These are phyloP conservation scores for Elasticomyces elasticus DNA, from an alignment of 495 filamentous ascomycete genomes.

Conservation along the genomic window DNA sequence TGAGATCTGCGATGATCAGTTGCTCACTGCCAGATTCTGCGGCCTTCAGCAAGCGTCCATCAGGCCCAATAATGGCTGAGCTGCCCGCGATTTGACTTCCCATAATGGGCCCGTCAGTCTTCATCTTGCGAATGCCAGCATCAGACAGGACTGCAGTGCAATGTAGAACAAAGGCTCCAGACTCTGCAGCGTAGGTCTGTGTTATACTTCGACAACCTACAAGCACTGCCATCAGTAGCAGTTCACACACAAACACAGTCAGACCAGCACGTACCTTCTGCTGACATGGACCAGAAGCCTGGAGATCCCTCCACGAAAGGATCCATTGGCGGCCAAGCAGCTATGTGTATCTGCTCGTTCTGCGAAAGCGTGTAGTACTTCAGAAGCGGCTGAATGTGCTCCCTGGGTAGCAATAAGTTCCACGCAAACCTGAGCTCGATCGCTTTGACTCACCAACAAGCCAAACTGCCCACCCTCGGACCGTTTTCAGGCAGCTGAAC, in stretches of 20 bases:
- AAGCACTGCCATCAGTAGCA: neutral
- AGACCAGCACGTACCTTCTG: conserved; percentile 29
- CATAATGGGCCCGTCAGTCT: conserved; percentile 31
- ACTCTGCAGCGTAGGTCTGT: conserved; percentile 46
- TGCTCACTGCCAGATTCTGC: conserved; percentile 5
- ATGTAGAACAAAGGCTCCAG: conserved; percentile 42
- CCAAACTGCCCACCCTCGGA: conserved; percentile 21
- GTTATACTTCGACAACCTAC: conserved; percentile 33
- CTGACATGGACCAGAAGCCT: conserved; percentile 31
- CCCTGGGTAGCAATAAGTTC: conserved; percentile 23
- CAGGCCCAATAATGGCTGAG: conserved; percentile 44
- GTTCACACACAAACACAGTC: too few relatives aligned
- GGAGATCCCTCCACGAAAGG: conserved; percentile 2
- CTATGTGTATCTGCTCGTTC: conserved; percentile 46
- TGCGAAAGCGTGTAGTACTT: conserved; percentile 47
- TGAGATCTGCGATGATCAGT: conserved; percentile 16
- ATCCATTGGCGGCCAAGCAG: conserved; percentile 44
- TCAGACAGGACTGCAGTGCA: conserved; percentile 36
- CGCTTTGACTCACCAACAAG: conserved; percentile 39
- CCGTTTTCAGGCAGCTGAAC: conserved; percentile 38
- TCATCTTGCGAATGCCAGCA: conserved; percentile 36
- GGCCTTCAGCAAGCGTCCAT: conserved; percentile 34
- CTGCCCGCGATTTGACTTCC: conserved; percentile 38
- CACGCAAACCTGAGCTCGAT: too few relatives aligned
- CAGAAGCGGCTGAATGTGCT: conserved; percentile 51